Evolutionary conservation across 306 rosid species (phyloP), one percentile per base, ranked within the genome.

Genomic region (Lotus japonicus): DNA sequence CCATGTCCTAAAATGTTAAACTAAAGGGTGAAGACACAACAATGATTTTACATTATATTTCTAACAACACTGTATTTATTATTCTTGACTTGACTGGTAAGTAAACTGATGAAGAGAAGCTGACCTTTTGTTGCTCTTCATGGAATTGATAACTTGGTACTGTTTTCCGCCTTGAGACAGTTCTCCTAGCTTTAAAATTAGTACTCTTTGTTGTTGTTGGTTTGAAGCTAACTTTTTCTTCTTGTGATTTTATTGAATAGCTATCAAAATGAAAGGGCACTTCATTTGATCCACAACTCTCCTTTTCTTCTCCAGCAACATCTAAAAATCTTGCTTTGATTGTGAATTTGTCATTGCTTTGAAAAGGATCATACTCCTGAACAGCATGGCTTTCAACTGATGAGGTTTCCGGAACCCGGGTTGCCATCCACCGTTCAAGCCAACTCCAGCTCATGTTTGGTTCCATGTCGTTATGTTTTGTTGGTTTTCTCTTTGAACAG

Each of bases 351-450:
- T 76, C 65, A 49, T 63, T 83, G 54, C 63, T 71, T 21, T 62
- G 48, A 35, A 75, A 50, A 59, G 74, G 53, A 50, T 84, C 88
- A 49, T 76, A 53, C 7, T 83, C 83, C 66, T 74, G 77, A 75
- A 71, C 70, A 28, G 58, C 60, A 64, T 77, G 81, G 71, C 84
- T 84, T 64, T 89, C 95, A 26, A 72, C 81, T 5, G 81, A 70
- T 59, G 88, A 61, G 72, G 61, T 74, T 11, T 89, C 98, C 0
- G 92, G 88, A 57, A 82, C 59, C 15, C 98, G 88, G 7, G 98
- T 92, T 23, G 98, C 97, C 98, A 92, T 92, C 98, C 98, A 92
- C 54, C 98, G 72, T 45, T 92, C 98, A 13, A 92, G 89, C 98
- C 98, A 92, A 76, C 91, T 92, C 98, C 98, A 92, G 49, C 97